Percentiles rank a stretch among this genome's conserved stretches.
Evolutionary conservation across 805 yeast species (phyloP).

Genomic region (Sporopachydermia quercuum): DNA sequence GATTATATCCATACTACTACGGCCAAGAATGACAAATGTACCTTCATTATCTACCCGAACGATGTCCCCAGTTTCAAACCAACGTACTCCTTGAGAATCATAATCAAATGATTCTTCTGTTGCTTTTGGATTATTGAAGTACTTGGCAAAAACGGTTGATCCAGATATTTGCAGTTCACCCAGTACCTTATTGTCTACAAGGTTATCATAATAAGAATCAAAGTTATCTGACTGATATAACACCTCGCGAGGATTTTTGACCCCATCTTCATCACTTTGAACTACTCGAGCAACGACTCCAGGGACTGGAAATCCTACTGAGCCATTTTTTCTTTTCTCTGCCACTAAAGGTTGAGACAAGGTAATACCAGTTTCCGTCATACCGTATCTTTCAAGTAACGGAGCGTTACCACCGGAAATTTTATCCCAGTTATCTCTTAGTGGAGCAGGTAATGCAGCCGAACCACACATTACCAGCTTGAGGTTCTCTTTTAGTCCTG

Average conservation of each 20-base stretch:
- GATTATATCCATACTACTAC: slow-evolving; percentile 22
- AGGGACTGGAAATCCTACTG: slow-evolving; percentile 19
- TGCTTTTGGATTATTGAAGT: slow-evolving; percentile 34
- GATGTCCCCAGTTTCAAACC: slow-evolving; percentile 48
- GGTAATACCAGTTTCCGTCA: slow-evolving; percentile 23
- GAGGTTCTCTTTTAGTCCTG: slow-evolving; percentile 10
- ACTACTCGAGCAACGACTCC: slow-evolving; percentile 16
- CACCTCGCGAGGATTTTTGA: slow-evolving; percentile 8
- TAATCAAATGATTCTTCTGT: slow-evolving; percentile 29
- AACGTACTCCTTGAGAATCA: slow-evolving; percentile 23
- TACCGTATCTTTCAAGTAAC: slow-evolving; percentile 19
- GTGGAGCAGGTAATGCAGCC: slow-evolving; percentile 19
- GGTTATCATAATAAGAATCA: slow-evolving; percentile 1
- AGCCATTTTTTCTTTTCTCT: slow-evolving; percentile 12
- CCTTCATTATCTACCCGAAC: slow-evolving; percentile 31
- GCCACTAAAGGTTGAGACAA: slow-evolving; percentile 17
- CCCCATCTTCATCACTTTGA: slow-evolving; percentile 13
- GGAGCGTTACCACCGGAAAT: slow-evolving; percentile 16
- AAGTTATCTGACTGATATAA: neutral
- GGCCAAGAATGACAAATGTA: slow-evolving; percentile 26
- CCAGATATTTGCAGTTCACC: slow-evolving; percentile 44
- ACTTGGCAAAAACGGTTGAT: slow-evolving; percentile 36
- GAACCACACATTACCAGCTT: slow-evolving; percentile 20
- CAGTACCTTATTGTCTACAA: slow-evolving; percentile 9
- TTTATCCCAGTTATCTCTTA: slow-evolving; percentile 16